Percentiles rank a stretch among this genome's conserved stretches.
Conservation (phyloP, 225 moss, liverwort and hornwort species). For the Pseudisothecium myosuroides region DNA sequence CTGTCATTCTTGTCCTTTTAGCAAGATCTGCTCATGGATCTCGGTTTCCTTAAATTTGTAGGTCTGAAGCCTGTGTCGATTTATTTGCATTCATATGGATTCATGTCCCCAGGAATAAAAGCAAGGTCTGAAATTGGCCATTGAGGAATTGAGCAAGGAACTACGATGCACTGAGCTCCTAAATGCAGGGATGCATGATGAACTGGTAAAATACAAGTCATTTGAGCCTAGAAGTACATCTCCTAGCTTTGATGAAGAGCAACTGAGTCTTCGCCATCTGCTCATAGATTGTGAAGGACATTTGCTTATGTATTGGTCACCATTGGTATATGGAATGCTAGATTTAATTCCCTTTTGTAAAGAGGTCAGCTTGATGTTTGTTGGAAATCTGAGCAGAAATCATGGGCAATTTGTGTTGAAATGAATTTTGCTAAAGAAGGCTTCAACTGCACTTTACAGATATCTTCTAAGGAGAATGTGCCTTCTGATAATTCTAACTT, state of each 20-base stretch:
- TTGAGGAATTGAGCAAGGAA: conserved; percentile 11
- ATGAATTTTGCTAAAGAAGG: background rate
- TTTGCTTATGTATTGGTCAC: background rate
- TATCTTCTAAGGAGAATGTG: background rate
- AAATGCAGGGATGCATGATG: conserved; percentile 66
- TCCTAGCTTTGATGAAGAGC: conserved; percentile 60
- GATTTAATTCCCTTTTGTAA: background rate
- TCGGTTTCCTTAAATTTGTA: background rate
- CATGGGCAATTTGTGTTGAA: background rate
- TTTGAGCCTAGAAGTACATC: conserved; percentile 42
- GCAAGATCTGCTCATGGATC: background rate
- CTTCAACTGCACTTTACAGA: background rate
- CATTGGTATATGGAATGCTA: background rate
- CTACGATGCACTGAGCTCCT: conserved; percentile 69
- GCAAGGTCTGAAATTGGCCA: conserved; percentile 41
- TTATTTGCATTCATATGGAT: background rate
- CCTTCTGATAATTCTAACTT: background rate
- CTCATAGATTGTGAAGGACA: conserved; percentile 2
- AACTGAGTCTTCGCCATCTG: conserved; percentile 30
- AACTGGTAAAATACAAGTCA: conserved; percentile 38
- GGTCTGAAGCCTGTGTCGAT: background rate
- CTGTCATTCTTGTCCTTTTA: background rate
- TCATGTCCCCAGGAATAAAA: conserved; percentile 63
- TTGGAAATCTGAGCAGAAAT: background rate
- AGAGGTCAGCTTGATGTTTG: background rate